A percentile compares a stretch with the other conserved stretches of the same genome.
Evolutionary conservation across 2,329 filamentous ascomycete species (phyloP).

Genomic region (Fusarium poae): DNA sequence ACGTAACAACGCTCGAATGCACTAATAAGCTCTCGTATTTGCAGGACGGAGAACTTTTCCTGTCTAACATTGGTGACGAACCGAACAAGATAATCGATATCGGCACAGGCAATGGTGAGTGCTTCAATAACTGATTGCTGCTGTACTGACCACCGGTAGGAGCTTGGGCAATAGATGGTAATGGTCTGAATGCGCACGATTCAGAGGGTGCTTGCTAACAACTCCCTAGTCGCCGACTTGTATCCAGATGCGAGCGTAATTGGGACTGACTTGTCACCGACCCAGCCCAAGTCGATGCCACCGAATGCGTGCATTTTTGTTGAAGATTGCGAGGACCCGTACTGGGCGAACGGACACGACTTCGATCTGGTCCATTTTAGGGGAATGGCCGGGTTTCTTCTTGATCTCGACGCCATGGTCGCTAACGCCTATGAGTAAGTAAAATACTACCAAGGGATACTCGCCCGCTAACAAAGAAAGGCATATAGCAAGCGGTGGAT

Average conservation of each 20-base stretch:
- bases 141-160: slow-evolving; percentile 47
- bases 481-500: slow-evolving; percentile 62
- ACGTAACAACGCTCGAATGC: not conserved
- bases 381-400: slow-evolving; percentile 63
- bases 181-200: not conserved
- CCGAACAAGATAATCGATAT: slow-evolving; percentile 62
- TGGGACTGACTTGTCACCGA: slow-evolving; percentile 61
- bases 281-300: slow-evolving; percentile 64
- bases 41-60: slow-evolving; percentile 57
- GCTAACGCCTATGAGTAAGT: slow-evolving; percentile 53
- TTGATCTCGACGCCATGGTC: slow-evolving; percentile 64
- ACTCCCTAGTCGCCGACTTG: slow-evolving; percentile 55
- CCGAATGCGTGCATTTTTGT: slow-evolving; percentile 73
- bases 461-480: slow-evolving; percentile 44
- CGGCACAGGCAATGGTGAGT: slow-evolving; percentile 63
- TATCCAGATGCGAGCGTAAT: slow-evolving; percentile 58
- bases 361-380: slow-evolving; percentile 70
- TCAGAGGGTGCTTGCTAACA: slow-evolving; percentile 17
- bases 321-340: slow-evolving; percentile 69
- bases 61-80: slow-evolving; percentile 56
- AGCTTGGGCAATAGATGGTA: slow-evolving; percentile 67
- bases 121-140: not conserved
- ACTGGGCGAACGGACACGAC: slow-evolving; percentile 66
- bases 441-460: not conserved
- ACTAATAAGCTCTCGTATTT: slow-evolving; percentile 16